Percentiles rank a stretch among this genome's conserved stretches.
phyloP scores from a whole-genome alignment of 2,329 filamentous ascomycete genomes.

The Cephalotrichum gorgonifer region DNA sequence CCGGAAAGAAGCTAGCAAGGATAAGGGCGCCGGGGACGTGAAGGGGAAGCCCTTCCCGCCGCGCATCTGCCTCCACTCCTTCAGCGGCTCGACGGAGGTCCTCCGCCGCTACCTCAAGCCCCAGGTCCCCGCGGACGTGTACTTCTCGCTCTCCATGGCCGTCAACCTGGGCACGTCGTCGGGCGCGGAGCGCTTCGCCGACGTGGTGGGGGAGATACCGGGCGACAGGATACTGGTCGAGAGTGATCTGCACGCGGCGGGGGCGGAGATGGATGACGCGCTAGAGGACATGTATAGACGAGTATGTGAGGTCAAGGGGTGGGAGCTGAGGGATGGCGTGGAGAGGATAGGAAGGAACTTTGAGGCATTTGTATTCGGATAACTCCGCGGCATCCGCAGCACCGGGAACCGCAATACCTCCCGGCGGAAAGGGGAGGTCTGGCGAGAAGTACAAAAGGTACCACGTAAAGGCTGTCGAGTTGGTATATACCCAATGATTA shows the following conservation, averaged over 20 bases:
- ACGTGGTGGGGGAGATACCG: constrained; percentile 62
- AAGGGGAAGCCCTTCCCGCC: constrained; percentile 63
- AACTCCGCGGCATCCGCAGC: no score
- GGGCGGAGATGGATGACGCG: constrained; percentile 65
- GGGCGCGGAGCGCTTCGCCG: constrained; percentile 37
- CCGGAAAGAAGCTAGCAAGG: constrained; percentile 9
- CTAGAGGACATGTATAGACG: constrained; percentile 67
- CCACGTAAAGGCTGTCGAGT: no score
- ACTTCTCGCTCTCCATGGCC: constrained; percentile 76
- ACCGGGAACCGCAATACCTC: no score
- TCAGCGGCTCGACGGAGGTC: constrained; percentile 66
- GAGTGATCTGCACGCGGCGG: constrained; percentile 81
- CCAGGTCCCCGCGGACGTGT: constrained; percentile 65
- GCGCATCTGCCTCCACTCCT: constrained; percentile 87
- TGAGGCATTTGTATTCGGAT: constrained; percentile 63
- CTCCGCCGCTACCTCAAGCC: constrained; percentile 69
- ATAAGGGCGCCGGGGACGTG: neutral
- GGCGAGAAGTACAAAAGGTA: no score
- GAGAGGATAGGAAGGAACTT: constrained; percentile 63
- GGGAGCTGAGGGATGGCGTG: constrained; percentile 64
- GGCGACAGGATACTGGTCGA: constrained; percentile 75
- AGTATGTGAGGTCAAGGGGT: constrained; percentile 69
- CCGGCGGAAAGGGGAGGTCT: no score
- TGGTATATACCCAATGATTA: no score
- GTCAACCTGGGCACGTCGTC: constrained; percentile 58